Evolutionary conservation across 140 eudicot species (phyloP), one percentile per base, ranked within the genome.

Genomic region (Flaveria floridana): DNA sequence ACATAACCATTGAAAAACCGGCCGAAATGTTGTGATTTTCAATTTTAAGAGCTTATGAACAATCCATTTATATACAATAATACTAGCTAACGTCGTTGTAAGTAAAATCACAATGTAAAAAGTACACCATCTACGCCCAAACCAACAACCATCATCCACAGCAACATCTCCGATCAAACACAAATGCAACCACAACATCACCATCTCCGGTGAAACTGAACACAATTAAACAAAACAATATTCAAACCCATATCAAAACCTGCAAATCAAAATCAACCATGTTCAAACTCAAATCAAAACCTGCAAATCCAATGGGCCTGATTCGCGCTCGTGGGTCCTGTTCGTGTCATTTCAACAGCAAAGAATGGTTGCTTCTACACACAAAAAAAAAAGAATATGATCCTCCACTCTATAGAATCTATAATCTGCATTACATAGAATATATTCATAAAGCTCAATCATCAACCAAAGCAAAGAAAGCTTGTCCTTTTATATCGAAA

Each of bases 361-460:
- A 67, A 58, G 58, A 74, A 48, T 47, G 65, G 48, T 3, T 74
- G 71, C 83, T 73, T 78, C 74, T 42, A 61, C 3, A 20, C 6
- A 23, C 23, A n/a, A 0, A 28, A 65, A 53, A 9, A 55, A 72
- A 18, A 41, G 78, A 73, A 79, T 26, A 73, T 55, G 83, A 79
- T 79, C 79, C 83, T 74, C 20, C 13, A 44, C 50, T 44, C 14
- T 44, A 44, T 7, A 75, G 62, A 59, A 80, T 80, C 67, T 75
- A 80, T 75, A 46, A 80, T 75, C 62, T 79, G 7, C 77, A 59
- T 59, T 34, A 42, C 77, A 75, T 50, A 70, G 80, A 80, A 74
- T 80, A 80, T 80, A 80, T 80, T 58, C 80, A 58, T 74, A 74
- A 74, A 78, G 78, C 67, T 50, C 48, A 7, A 77, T 57, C 72